Conservation (phyloP, 805 yeast species). For the Diddensiella caesifluorescens region DNA sequence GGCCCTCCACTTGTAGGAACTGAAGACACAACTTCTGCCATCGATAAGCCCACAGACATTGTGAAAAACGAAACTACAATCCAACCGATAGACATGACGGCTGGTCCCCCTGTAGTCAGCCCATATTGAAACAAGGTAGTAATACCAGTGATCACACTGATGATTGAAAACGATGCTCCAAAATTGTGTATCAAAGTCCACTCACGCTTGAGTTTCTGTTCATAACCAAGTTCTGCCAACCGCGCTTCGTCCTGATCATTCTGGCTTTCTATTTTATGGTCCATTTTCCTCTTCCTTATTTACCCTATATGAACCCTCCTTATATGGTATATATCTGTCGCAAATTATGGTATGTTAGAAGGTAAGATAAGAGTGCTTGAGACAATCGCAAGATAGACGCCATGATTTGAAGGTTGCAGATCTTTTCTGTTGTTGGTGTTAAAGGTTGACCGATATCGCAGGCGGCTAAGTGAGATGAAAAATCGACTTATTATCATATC, state of each 20-base stretch:
- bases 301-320: too few species aligned
- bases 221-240: slow-evolving; percentile 55
- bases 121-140: slow-evolving; percentile 59
- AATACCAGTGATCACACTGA: slow-evolving; percentile 63
- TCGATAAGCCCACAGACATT: slow-evolving; percentile 51
- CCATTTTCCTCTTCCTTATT: too few species aligned
- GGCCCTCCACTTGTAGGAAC: slow-evolving; percentile 75
- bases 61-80: slow-evolving; percentile 51
- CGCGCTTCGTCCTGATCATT: slow-evolving; percentile 26
- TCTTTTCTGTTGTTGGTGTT: too few species aligned
- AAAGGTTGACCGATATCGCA: too few species aligned
- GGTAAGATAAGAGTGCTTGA: too few species aligned
- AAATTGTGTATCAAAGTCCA: slow-evolving; percentile 60
- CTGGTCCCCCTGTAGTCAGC: slow-evolving; percentile 57
- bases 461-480: too few species aligned
- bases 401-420: too few species aligned
- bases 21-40: slow-evolving; percentile 63
- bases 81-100: slow-evolving; percentile 72
- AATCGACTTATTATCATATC: too few species aligned
- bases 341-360: too few species aligned
- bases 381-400: too few species aligned
- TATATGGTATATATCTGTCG: too few species aligned
- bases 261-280: too few species aligned
- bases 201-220: slow-evolving; percentile 58
- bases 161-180: slow-evolving; percentile 67